phyloP scores from a whole-genome alignment of 139 green algal species.

The Chlorella sp. region DNA sequence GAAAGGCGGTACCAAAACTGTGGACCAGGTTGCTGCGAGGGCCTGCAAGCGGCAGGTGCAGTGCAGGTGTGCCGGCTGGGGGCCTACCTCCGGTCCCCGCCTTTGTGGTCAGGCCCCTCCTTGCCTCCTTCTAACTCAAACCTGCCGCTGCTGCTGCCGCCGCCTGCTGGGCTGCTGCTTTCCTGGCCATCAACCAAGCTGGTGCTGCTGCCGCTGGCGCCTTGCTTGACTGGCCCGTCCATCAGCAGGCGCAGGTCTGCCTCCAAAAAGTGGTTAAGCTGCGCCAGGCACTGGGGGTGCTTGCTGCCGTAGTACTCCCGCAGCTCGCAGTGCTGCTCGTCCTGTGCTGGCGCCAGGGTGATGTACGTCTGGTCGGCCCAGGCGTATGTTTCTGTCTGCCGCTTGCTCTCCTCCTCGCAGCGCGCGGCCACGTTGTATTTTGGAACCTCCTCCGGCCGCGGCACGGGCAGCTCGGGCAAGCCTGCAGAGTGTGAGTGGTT shows the following conservation, averaged over 20 bases:
- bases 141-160: no score
- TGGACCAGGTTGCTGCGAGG: no score
- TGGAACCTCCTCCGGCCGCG: neutral
- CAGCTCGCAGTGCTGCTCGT: neutral
- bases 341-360: neutral
- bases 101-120: no score
- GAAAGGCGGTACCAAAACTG: no score
- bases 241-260: slow-evolving; percentile 6
- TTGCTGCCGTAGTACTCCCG: neutral
- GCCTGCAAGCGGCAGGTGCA: no score
- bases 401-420: neutral
- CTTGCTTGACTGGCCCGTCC: neutral
- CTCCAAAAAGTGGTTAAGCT: neutral
- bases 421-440: neutral
- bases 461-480: neutral
- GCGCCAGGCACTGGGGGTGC: neutral
- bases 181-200: no score
- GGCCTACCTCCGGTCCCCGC: no score
- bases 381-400: neutral
- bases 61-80: no score
- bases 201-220: neutral
- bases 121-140: no score
- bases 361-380: neutral
- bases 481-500: neutral
- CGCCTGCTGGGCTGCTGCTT: no score